phyloP scores from a whole-genome alignment of 2,329 filamentous ascomycete species.

The Helotiales sp. region DNA sequence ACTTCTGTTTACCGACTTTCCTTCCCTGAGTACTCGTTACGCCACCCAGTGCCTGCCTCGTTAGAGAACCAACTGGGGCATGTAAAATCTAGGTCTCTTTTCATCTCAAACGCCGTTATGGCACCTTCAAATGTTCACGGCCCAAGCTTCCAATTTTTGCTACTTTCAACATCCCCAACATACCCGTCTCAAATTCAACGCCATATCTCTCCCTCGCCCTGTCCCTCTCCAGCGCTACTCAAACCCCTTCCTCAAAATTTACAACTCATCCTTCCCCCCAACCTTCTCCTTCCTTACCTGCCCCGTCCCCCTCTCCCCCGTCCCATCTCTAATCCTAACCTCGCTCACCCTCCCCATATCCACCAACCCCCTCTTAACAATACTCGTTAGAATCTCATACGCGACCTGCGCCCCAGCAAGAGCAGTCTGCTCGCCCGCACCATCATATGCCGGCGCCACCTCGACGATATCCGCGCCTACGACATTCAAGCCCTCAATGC shows the following conservation, averaged over 20 bases:
- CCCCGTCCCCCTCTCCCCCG: conserved; percentile 17
- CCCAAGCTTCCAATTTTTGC: no score
- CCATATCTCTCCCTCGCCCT: no score
- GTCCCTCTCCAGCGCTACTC: no score
- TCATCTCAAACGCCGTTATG: no score
- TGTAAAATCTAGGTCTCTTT: no score
- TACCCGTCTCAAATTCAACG: no score
- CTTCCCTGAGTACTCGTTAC: no score
- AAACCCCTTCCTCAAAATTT: neutral
- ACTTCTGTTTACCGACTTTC: no score
- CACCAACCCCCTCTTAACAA: conserved; percentile 63
- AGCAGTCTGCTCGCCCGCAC: conserved; percentile 78
- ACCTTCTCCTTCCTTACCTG: neutral
- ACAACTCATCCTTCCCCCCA: conserved; percentile 11
- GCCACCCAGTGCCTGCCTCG: no score
- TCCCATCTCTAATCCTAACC: conserved; percentile 31
- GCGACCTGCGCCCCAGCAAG: conserved; percentile 83
- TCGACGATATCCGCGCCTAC: conserved; percentile 92
- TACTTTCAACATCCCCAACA: no score
- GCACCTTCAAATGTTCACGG: no score
- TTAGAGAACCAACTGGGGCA: no score
- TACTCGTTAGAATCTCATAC: conserved; percentile 82
- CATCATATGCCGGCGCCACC: conserved; percentile 85
- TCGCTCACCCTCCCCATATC: conserved; percentile 41
- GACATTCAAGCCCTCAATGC: conserved; percentile 81